Evolutionary conservation across 2,329 filamentous ascomycete genomes (phyloP).

Genomic region (Emericellopsis cladophorae): DNA sequence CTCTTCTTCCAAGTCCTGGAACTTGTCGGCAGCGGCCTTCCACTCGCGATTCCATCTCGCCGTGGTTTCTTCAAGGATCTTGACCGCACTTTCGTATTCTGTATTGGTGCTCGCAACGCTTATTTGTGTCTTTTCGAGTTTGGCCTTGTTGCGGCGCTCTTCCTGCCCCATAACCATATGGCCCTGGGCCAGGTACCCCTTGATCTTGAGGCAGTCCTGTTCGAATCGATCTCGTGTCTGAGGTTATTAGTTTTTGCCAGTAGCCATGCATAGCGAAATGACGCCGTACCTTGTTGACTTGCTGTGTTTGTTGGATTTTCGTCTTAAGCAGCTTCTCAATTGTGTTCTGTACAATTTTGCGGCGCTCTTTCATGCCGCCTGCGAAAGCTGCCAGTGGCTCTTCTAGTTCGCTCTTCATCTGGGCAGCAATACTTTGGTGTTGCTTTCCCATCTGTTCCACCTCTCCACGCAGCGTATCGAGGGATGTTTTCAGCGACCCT

Average conservation of each 20-base stretch:
- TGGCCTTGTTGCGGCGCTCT: constrained; percentile 96
- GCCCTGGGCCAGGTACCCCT: constrained; percentile 93
- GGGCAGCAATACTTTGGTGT: constrained; percentile 75
- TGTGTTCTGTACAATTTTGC: constrained; percentile 90
- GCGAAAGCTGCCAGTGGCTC: constrained; percentile 86
- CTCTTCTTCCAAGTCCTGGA: constrained; percentile 97
- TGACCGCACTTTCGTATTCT: constrained; percentile 89
- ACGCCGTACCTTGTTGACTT: constrained; percentile 69
- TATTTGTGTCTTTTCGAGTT: constrained; percentile 96
- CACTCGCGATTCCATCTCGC: constrained; percentile 94
- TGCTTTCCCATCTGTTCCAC: constrained; percentile 90
- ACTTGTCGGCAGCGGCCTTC: constrained; percentile 97
- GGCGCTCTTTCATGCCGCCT: constrained; percentile 87
- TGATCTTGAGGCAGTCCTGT: constrained; percentile 96
- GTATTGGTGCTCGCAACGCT: constrained; percentile 82
- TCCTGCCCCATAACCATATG: constrained; percentile 99
- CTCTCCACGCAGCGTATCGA: constrained; percentile 81
- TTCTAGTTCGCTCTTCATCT: constrained; percentile 95
- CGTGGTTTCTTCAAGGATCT: constrained; percentile 88
- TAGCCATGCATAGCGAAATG: neutral
- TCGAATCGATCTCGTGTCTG: constrained; percentile 87
- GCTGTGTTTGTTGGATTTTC: constrained; percentile 81
- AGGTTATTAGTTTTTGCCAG: constrained; percentile 1
- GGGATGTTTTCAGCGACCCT: constrained; percentile 69
- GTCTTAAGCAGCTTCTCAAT: constrained; percentile 90